Evolutionary conservation across 768 basidiomycete genomes (phyloP), one percentile per base, ranked within the genome.

Genomic region (Hygrocybe punicea): DNA sequence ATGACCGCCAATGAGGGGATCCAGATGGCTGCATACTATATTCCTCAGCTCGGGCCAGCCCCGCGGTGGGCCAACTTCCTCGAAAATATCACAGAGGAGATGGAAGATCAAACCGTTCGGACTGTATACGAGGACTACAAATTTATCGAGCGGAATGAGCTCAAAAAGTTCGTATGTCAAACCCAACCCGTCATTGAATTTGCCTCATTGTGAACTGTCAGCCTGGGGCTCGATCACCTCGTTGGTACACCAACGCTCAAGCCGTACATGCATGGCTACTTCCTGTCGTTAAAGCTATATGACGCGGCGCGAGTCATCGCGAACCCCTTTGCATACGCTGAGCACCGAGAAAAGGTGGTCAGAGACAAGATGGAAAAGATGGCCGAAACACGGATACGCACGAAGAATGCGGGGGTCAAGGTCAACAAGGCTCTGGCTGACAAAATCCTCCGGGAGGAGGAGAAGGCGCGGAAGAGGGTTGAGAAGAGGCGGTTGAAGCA

Each of bases 221-320:
- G 93, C 35, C 85, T 99, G 59, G 91, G 94, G n/a, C 73, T 99
- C 69, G 90, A 94, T 62, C 93, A 96, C 69, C 91, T 99, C 64
- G 76, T 97, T 61, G 97, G 97, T 51, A 96, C 95, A 5, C 86
- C 93, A 19, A 85, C 90, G 16, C 90, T 98, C 79, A 96, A 96
- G 72, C 97, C 97, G 4, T 99, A 98, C 74, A 98, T 99, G 96
- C 97, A 99, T 72, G 97, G 97, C 42, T 98, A 95, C 83, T 98
- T 99, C 77, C 73, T 98, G 60, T 91, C 94, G 4, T 85, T 98
- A 73, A 92, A 93, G 65, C 83, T 98, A 5, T 98, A 98, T 76
- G 92, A 95, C 64, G 89, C 95, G 51, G 97, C 97, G 2, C 87
- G 95, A 33, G 82, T 96, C 61, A 94, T 98, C 62, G 88, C 93